Base-by-base conservation (phyloP, 192 early-diverging fungal genomes). In the Umbelopsis sp. region DNA sequence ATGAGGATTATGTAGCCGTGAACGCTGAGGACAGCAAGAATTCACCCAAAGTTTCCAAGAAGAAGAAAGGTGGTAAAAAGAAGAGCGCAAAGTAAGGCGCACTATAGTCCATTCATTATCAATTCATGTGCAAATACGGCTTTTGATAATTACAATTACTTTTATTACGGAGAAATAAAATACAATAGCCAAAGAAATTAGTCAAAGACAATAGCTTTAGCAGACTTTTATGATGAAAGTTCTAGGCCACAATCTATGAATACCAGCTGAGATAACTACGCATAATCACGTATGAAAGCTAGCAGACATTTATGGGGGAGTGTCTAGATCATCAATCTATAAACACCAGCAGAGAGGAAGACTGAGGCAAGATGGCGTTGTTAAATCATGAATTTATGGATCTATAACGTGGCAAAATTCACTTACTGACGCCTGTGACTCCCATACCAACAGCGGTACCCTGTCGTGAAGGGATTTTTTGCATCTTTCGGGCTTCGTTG, bases 281-380 rank as follows among this genome's bases (percentile, higher is more conserved):
- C 11, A 47, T 30, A 30, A 30, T 46, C n/a, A 23, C 16, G 41
- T 22, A 25, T 37, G 21, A 18, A 16, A 44, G 20, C 2, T 30
- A 30, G 27, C 27, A 30, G 3, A 30, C 27, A 30, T 30, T 30
- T 30, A 30, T 30, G 27, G 27, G 27, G 27, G 27, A 30, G 1
- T 30, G 27, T 30, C 27, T 30, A 30, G 27, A 77, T 50, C 11
- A 64, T 27, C 16, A 77, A 67, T 66, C 76, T 68, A 21, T 73
- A 78, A 15, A 78, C 13, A 35, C 76, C 76, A 35, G 76, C 76
- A 53, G 71, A 78, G 12, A 78, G 47, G 20, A 78, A 78, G 5
- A 73, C 76, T 78, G 25, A 9, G 37, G 30, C 11, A 47, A n/a
- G n/a, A n/a, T 46, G 22, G 22, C 16, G 27, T 22, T 16, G 18